These are phyloP conservation scores for Tubosaeta sp. DNA, from an alignment of 768 basidiomycete genomes.

Conservation along the genomic window DNA sequence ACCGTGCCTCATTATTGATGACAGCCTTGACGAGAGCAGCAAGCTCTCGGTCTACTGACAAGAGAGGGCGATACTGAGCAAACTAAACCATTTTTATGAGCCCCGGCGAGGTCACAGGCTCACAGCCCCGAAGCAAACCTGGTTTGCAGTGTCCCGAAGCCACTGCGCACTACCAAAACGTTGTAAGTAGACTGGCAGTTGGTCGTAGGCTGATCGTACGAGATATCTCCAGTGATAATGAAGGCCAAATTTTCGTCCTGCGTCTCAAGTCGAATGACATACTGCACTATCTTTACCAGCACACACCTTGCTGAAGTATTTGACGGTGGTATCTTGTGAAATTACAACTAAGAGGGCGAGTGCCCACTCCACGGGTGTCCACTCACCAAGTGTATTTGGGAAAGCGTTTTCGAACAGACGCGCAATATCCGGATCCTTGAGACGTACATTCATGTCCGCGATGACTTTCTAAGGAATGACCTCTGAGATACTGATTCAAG, in stretches of 20 bases:
- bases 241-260: slow-evolving; percentile 70
- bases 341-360: background rate
- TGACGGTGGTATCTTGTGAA: slow-evolving; percentile 67
- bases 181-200: slow-evolving; percentile 4
- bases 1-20: slow-evolving; percentile 75
- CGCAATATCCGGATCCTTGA: slow-evolving; percentile 76
- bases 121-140: slow-evolving; percentile 36
- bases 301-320: slow-evolving; percentile 62
- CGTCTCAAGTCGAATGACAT: slow-evolving; percentile 4
- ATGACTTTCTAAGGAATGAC: slow-evolving; percentile 55
- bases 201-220: slow-evolving; percentile 41
- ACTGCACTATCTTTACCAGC: background rate
- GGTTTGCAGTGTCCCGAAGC: slow-evolving; percentile 79
- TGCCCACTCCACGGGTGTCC: background rate
- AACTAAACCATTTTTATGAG: slow-evolving; percentile 41
- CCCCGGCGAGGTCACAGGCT: background rate
- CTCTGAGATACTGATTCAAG: background rate
- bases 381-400: slow-evolving; percentile 72
- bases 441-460: slow-evolving; percentile 61
- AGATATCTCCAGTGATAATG: slow-evolving; percentile 79
- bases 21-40: slow-evolving; percentile 72
- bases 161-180: slow-evolving; percentile 60
- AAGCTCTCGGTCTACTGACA: slow-evolving; percentile 53
- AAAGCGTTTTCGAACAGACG: slow-evolving; percentile 80
- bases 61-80: slow-evolving; percentile 60